These are phyloP conservation scores for Aleurites moluccanus DNA, from an alignment of 441 rosid species.

Conservation along the genomic window DNA sequence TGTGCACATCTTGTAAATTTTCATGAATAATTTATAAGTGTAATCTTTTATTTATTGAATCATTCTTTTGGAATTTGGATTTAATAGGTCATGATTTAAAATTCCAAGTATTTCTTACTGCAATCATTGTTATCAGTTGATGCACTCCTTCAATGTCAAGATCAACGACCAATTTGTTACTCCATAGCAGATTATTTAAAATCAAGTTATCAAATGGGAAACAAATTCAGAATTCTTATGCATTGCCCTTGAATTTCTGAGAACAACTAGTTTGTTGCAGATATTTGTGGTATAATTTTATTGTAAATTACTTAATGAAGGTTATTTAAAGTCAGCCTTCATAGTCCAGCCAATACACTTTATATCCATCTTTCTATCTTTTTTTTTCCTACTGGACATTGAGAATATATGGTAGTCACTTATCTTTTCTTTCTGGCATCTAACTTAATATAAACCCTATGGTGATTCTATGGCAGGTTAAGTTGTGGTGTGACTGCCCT, in stretches of 20 bases:
- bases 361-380: too few species aligned
- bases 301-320: background rate
- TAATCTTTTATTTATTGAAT: background rate
- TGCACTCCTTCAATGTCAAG: background rate
- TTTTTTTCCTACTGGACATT: background rate
- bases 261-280: background rate
- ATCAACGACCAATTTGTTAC: background rate
- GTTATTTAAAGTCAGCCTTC: background rate
- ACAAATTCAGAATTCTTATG: background rate
- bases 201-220: background rate
- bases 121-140: background rate
- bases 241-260: background rate
- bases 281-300: background rate
- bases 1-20: background rate
- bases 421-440: too few species aligned
- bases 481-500: conserved; percentile 94
- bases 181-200: background rate
- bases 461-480: conserved; percentile 48
- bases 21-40: too few species aligned
- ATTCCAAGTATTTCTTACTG: background rate
- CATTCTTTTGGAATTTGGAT: conserved; percentile 3
- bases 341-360: background rate
- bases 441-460: too few species aligned
- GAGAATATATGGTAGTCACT: background rate
- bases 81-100: background rate